Evolutionary conservation across 1,139 yeast species (phyloP).

Genomic region (Yamadazyma diospyri): DNA sequence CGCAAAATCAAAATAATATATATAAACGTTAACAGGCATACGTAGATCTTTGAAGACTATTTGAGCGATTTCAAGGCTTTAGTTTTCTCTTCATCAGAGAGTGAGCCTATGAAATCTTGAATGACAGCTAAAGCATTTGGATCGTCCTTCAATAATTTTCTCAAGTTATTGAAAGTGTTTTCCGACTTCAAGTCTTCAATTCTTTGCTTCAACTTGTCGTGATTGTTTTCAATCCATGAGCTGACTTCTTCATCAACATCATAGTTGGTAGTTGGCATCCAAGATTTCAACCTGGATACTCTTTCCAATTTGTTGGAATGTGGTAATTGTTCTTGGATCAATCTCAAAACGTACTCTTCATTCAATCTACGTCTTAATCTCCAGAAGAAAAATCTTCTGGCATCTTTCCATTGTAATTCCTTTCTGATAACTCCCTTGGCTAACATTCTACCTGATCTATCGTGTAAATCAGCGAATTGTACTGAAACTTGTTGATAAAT

Average conservation of each 20-base stretch:
- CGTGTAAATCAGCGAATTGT: slow-evolving; percentile 97
- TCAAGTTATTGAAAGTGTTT: slow-evolving; percentile 57
- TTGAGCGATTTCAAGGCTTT: slow-evolving; percentile 36
- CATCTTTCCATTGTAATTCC: slow-evolving; percentile 79
- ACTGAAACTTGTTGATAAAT: slow-evolving; percentile 89
- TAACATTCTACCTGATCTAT: slow-evolving; percentile 94
- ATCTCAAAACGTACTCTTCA: slow-evolving; percentile 82
- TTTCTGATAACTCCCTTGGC: slow-evolving; percentile 89
- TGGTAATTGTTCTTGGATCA: slow-evolving; percentile 65
- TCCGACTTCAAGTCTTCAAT: slow-evolving; percentile 66
- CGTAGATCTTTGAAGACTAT: too few relatives aligned
- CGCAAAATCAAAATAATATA: background rate
- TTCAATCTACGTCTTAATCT: slow-evolving; percentile 93
- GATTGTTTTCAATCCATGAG: slow-evolving; percentile 81
- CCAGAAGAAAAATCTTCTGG: slow-evolving; percentile 99
- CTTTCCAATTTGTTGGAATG: slow-evolving; percentile 70
- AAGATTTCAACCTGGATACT: slow-evolving; percentile 81
- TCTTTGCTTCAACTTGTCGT: slow-evolving; percentile 55
- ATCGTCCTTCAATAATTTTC: slow-evolving; percentile 56
- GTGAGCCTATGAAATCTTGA: slow-evolving; percentile 55
- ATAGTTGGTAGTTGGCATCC: slow-evolving; percentile 74
- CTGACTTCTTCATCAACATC: slow-evolving; percentile 79
- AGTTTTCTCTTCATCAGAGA: slow-evolving; percentile 61
- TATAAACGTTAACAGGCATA: too few relatives aligned
- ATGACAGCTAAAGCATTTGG: slow-evolving; percentile 56